Percentiles rank a stretch among this genome's conserved stretches.
Conservation (phyloP, 1,139 yeast genomes). For the Geotrichum europaeum region DNA sequence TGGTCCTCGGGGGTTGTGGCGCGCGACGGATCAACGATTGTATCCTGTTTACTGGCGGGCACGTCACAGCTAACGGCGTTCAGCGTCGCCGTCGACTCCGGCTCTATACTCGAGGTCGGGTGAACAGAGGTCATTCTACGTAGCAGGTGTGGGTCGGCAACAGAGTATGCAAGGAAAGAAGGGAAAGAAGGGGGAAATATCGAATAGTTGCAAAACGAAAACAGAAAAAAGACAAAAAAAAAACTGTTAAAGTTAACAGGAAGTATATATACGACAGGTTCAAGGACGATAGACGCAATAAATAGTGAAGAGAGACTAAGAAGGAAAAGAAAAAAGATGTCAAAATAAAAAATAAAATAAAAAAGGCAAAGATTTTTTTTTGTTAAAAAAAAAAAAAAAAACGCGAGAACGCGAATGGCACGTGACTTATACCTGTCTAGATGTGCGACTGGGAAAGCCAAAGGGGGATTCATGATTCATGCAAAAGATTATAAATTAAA, state of each 20-base stretch:
- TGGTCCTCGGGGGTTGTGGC: constrained; percentile 6
- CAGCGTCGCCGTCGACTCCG: neutral
- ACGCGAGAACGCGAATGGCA: constrained; percentile 4
- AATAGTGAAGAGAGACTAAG: neutral
- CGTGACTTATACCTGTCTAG: neutral
- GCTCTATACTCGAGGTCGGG: constrained; percentile 1
- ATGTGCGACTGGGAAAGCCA: no score
- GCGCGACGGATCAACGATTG: neutral
- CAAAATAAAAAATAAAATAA: neutral
- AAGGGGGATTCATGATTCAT: neutral
- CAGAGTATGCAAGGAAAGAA: no score
- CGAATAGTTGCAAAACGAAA: neutral
- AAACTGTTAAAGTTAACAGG: neutral
- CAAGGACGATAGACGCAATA: neutral
- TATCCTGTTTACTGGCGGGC: constrained; percentile 5
- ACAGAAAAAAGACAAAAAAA: neutral
- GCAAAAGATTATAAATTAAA: neutral
- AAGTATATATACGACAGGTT: neutral
- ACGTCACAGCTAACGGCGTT: neutral
- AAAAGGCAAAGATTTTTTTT: neutral
- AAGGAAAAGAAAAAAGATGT: neutral
- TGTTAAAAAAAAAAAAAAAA: neutral
- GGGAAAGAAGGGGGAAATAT: neutral
- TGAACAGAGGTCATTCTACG: constrained; percentile 11
- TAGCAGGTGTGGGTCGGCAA: neutral